Base-by-base conservation (phyloP, 2,329 filamentous ascomycete genomes). In the Beauveria asiatica region DNA sequence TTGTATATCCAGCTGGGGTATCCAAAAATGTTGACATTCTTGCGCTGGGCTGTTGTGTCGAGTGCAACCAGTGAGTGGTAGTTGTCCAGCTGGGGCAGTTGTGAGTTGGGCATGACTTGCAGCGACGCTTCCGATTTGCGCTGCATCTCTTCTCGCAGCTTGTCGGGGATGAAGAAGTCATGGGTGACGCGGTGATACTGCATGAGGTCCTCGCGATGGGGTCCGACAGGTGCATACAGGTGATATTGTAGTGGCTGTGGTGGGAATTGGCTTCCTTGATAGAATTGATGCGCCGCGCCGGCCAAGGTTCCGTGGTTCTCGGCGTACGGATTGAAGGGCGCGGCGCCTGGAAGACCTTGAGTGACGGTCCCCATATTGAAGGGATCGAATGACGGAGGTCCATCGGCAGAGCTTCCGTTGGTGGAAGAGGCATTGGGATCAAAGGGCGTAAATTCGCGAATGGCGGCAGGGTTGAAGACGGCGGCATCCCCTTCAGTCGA, bases 1-100 rank as follows among this genome's bases (percentile, higher is more conserved):
- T 97, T 97, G 77, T 97, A 99, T 0, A 96, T 84, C 91, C 92
- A 97, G 67, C 88, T 96, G 6, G 88, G 85, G 68, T 91, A 96
- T 30, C 92, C 91, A 73, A 97, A 97, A 17, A 89, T 84, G 13
- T 84, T 82, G 4, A 86, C 83, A 65, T 87, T 91, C 71, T 91
- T 92, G 65, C 92, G 84, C 62, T 90, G 85, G 54, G 82, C 88
- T 9, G 87, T 89, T 9, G 87, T 89, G 72, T 97, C 92, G 48
- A 99, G 78, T 4, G 93, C 90, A 9, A 97, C 92, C 11, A 99
- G 80, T 4, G 92, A 95, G 73, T 97, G 92, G 70, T 94, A 97
- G 67, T 92, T 87, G 68, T 96, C 91, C 58, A 97, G 82, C 62
- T 85, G 81, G 6, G 91, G 90, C 8, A 95, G 78, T 61, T 90